Percentiles rank a stretch among this genome's conserved stretches.
Conservation (phyloP, 192 early-diverging fungal species). For the Backusella psychrophila region DNA sequence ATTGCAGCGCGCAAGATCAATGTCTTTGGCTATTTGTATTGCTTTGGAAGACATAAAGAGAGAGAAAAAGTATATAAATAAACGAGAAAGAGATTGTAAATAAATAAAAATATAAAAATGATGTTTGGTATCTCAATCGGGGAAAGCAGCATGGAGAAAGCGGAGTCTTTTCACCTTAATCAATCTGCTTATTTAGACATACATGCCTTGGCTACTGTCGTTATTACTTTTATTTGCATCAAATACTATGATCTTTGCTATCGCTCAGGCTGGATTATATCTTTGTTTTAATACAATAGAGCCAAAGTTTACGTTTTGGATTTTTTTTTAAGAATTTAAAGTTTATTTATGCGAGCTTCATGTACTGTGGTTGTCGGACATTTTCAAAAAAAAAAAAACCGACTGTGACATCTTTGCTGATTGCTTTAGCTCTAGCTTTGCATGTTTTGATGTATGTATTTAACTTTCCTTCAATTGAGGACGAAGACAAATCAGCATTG, state of each 20-base stretch:
- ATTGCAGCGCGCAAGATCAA: conserved; percentile 41
- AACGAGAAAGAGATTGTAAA: not conserved
- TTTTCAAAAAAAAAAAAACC: no score
- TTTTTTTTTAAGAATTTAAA: not conserved
- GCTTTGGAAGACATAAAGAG: conserved; percentile 40
- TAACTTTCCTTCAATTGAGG: no score
- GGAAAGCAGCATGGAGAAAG: not conserved
- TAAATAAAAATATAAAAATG: not conserved
- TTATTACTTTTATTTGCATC: no score
- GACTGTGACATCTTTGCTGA: no score
- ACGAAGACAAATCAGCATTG: no score
- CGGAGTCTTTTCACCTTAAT: not conserved
- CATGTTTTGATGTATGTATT: no score
- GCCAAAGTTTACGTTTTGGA: not conserved
- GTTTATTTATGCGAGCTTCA: not conserved
- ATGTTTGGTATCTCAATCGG: not conserved
- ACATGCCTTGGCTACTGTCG: not conserved
- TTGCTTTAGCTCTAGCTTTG: no score
- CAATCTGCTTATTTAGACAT: not conserved
- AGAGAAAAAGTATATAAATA: not conserved
- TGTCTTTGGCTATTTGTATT: conserved; percentile 42
- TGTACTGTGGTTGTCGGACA: no score
- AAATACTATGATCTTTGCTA: not conserved
- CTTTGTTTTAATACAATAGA: not conserved
- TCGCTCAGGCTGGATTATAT: not conserved